Conservation (phyloP, 257 asterid species). For the Ehretia macrophylla region DNA sequence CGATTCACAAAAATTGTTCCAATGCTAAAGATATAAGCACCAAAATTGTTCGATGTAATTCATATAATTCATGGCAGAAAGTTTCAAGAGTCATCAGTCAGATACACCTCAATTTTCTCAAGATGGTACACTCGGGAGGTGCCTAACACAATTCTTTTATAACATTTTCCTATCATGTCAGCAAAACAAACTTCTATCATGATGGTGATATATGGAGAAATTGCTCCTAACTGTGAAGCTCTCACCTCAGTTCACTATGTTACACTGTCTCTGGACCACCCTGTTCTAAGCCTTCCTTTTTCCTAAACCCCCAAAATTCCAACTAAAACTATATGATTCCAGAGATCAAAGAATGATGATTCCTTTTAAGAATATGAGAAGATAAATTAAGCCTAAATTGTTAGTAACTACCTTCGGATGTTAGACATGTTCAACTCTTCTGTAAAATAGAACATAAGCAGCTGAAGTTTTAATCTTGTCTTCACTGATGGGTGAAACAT, state of each 20-base stretch:
- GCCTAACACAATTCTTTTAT: not conserved
- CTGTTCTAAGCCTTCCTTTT: not conserved
- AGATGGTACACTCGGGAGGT: not conserved
- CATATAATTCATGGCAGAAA: not conserved
- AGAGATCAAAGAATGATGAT: conserved; percentile 41
- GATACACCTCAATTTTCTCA: not conserved
- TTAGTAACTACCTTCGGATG: conserved; percentile 30
- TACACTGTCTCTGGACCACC: not conserved
- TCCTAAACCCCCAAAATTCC: conserved; percentile 9
- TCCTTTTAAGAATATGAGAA: conserved; percentile 18
- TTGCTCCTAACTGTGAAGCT: too few relatives aligned
- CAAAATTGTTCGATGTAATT: not conserved
- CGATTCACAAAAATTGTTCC: not conserved
- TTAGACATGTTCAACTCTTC: conserved; percentile 62
- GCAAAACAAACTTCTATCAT: too few relatives aligned
- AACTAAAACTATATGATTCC: conserved; percentile 17
- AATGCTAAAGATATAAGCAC: not conserved
- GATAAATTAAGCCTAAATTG: conserved; percentile 20
- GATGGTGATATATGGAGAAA: too few relatives aligned
- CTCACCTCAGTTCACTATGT: not conserved
- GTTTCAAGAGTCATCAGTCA: not conserved
- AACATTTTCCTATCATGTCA: not conserved
- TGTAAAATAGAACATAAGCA: conserved; percentile 78
- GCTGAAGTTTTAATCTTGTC: conserved; percentile 87
- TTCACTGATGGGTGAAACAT: conserved; percentile 60